Evolutionary conservation across 2,329 filamentous ascomycete genomes (phyloP).

Genomic region (Nectriaceae sp.): DNA sequence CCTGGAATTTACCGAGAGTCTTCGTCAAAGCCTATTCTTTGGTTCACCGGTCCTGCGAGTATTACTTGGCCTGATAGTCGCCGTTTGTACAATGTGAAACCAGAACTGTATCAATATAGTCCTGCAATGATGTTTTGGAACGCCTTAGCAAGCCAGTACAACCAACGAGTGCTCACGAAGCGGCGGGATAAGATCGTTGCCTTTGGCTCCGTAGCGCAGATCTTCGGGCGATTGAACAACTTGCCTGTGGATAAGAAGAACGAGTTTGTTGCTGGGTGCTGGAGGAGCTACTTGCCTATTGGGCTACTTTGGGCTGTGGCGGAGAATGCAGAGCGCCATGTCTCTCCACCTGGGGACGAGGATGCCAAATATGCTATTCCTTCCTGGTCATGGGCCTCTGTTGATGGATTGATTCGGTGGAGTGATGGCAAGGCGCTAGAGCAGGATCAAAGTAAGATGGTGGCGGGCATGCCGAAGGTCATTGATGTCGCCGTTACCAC

Average conservation of each 20-base stretch:
- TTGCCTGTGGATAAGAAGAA: neutral
- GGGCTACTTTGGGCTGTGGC: neutral
- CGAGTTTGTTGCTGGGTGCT: conserved; percentile 4
- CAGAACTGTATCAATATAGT: neutral
- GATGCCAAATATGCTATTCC: conserved; percentile 3
- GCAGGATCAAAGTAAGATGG: neutral
- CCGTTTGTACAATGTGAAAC: conserved; percentile 1
- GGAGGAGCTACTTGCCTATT: conserved; percentile 1
- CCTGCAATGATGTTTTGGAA: neutral
- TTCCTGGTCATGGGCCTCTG: conserved; percentile 6
- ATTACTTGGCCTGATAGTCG: conserved; percentile 5
- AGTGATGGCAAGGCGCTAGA: neutral
- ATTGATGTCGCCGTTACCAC: conserved; percentile 1
- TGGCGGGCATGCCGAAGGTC: neutral
- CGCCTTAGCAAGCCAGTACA: conserved; percentile 1
- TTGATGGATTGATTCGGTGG: conserved; percentile 2
- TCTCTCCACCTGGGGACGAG: neutral
- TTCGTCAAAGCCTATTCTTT: no score
- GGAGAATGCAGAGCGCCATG: conserved; percentile 1
- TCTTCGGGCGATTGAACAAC: conserved; percentile 1
- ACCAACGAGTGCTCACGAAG: conserved; percentile 3
- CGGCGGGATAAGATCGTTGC: conserved; percentile 3
- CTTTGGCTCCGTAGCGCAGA: conserved; percentile 1
- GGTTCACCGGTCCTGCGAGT: no score
- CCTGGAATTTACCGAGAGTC: no score